Conservation (phyloP, 441 rosid species). For the Kokia cookei region DNA sequence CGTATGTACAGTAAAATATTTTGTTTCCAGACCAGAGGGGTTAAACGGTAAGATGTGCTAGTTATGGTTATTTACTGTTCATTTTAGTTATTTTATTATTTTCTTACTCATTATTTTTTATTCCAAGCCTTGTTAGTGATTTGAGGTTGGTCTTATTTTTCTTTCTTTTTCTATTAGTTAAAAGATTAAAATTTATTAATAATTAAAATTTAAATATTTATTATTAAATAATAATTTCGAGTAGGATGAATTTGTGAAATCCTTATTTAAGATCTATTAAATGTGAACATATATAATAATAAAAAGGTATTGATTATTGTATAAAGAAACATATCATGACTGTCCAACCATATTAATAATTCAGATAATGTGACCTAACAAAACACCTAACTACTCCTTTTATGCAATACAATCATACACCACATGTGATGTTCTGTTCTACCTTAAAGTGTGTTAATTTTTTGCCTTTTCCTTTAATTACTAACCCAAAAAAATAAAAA, state of each 20-base stretch:
- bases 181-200: background rate
- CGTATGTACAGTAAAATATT: slow-evolving; percentile 53
- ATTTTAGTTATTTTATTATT: slow-evolving; percentile 34
- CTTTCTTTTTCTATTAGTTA: background rate
- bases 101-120: slow-evolving; percentile 8
- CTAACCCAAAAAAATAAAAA: too few relatives aligned
- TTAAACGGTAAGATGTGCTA: slow-evolving; percentile 32
- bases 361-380: background rate
- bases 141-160: background rate
- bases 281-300: background rate
- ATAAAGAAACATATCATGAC: background rate
- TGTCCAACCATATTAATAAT: background rate
- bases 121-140: background rate
- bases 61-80: slow-evolving; percentile 18
- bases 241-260: background rate
- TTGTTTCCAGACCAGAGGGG: slow-evolving; percentile 30
- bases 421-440: background rate
- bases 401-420: background rate
- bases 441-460: background rate
- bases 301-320: background rate
- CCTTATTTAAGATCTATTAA: background rate
- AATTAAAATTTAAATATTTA: too few relatives aligned
- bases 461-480: too few relatives aligned
- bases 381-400: background rate
- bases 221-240: background rate